Base-by-base conservation (phyloP, 75 land plant species). In the Picea glauca region DNA sequence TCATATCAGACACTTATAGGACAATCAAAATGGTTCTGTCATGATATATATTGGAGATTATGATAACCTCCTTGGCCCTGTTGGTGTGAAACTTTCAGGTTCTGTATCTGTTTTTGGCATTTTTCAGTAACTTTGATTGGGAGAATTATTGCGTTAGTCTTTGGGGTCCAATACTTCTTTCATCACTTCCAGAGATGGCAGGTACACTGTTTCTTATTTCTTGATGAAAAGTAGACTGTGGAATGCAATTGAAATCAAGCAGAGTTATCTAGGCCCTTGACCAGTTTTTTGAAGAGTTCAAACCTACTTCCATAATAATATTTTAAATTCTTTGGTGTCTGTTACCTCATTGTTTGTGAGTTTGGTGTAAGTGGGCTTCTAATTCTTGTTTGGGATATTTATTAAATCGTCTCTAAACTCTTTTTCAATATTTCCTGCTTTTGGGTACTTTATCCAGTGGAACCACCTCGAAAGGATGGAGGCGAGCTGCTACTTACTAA, bases 91-190 rank as follows among this genome's bases (percentile, higher is more conserved):
- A 75, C 58, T 56, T 83, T 58, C 84, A 98, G 99, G 99, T 98
- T 31, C 87, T 98, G 11, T 94, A 90, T 80, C 92, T 90, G 58
- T 98, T 98, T 84, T 76, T 98, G 76, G 90, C 93, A 74, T 98
- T 90, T 79, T 98, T 98, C 80, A 93, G 96, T 80, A 94, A 91
- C 75, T 98, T 98, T 89, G 99, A 98, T 65, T 98, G 99, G 99
- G 96, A 95, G 31, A 91, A 88, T 23, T 98, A 88, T 78, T 98
- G 98, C 88, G 84, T 98, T 62, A 98, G 94, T 78, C 83, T 98
- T 15, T 89, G 98, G 99, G 99, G 99, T 18, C 99, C 99, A 23
- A 88, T 98, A 57, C 98, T 91, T 58, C 89, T 94, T 74, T 81
- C 89, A 76, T 88, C 94, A 5, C 88, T 95, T 23, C 94, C 96